Base-by-base conservation (phyloP, 1,139 yeast species). In the Candida pseudocylindracea region DNA sequence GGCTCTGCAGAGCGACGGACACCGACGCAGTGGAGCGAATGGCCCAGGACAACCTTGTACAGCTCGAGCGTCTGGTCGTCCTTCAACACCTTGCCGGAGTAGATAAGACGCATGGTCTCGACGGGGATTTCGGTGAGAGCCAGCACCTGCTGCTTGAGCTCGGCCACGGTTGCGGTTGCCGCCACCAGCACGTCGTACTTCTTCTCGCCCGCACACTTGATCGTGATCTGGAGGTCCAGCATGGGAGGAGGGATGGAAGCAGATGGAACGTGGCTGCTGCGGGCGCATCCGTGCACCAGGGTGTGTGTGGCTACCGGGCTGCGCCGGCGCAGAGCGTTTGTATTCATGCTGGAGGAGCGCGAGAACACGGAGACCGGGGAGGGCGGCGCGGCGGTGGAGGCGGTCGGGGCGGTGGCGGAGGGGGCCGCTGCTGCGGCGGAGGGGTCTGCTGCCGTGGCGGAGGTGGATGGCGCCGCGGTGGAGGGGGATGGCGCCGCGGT, bases 61-160 rank as follows among this genome's bases (percentile, higher is more conserved):
- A 70, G 59, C 26, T 62, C 72, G 9, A 88, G 54, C 9, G 79
- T 66, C 43, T 83, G 92, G 27, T 57, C 59, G 45, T 88, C 94
- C 49, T 85, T 85, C 47, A 88, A 64, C 30, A 88, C 93, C 44
- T 88, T 75, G 29, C 98, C 98, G 2, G 94, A 79, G 54, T 78
- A 88, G 45, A 88, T 85, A 48, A 88, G 63, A 36, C 96, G 63
- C 53, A 85, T 96, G 39, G 76, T 67, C 15, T 64, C 75, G 2
- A 70, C 72, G 6, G 92, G 74, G 32, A 83, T 62, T 25, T 67
- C 72, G 10, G 81, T 55, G 38, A 60, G 59, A 28, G 50, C 55
- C 27, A 73, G 72, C 35, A 88, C 60, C 43, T 59, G 60, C 32
- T 63, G 61, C 53, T 88, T 88, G 42, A 88, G 60, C 38, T 74